Evolutionary conservation across 1,139 yeast genomes (phyloP), one percentile per base, ranked within the genome.

Genomic region (Lodderomyces metapsilosis): DNA sequence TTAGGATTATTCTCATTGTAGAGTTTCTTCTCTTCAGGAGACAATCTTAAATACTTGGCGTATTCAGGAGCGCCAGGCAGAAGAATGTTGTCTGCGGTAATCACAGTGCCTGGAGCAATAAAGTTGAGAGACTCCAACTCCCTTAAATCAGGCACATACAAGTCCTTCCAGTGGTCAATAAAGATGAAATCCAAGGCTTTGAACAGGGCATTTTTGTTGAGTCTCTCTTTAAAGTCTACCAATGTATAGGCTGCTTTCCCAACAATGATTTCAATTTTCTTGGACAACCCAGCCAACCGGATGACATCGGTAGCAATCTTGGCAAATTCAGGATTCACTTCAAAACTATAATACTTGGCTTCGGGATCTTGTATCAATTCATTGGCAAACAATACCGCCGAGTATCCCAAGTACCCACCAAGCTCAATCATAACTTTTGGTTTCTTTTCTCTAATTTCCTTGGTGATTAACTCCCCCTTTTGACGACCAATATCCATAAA

Each of bases 341-440:
- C 76, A 45, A 73, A 71, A 17, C 72, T 62, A 49, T 62, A 70
- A 44, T 68, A 64, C 38, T 59, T 62, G 5, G 66, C 61, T 6
- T 49, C 53, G 23, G 52, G 44, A 38, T 52, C 58, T 30, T 54
- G 47, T 6, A 50, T 45, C 46, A 67, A 46, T 43, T 60, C 58
- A 24, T 50, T 53, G 1, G 65, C 64, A 43, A 69, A 69, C 25
- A 62, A 49, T 2, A 74, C 60, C 6, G 76, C 71, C 0, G 74
- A 65, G 46, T 73, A 74, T 0, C 79, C 79, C 15, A 68, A 55
- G 43, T 64, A 71, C 3, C 74, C 61, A 4, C 79, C 79, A 34
- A 74, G 54, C 46, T 75, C 79, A 32, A 68, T 53, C 55, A 71
- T 54, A 3, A 60, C 42, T 28, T 57, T 58, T 1, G 78, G 76